Conservation (phyloP, 495 filamentous ascomycete species). For the Acidomyces sp. region DNA sequence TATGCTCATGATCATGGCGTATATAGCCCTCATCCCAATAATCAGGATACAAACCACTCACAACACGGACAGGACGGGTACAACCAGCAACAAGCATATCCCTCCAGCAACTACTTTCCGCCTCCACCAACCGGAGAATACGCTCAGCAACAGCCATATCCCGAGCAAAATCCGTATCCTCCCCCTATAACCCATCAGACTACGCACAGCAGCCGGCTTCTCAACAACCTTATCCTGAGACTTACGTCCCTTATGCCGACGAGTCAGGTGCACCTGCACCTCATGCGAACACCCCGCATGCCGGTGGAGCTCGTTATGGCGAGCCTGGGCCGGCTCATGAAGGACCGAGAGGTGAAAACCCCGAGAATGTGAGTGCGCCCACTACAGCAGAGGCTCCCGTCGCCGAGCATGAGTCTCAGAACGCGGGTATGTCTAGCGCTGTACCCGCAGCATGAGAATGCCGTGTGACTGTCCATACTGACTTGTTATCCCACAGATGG, state of each 20-base stretch:
- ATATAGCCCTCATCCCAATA: conserved; percentile 4
- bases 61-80: conserved; percentile 32
- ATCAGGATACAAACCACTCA: conserved; percentile 27
- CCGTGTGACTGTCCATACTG: not conserved
- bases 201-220: conserved; percentile 17
- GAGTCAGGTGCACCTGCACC: conserved; percentile 7
- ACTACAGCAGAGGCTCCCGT: conserved; percentile 3
- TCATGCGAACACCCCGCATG: conserved; percentile 10
- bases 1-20: conserved; percentile 7
- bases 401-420: conserved; percentile 6
- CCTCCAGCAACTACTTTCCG: conserved; percentile 30
- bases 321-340: conserved; percentile 4
- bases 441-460: conserved; percentile 10
- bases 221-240: conserved; percentile 7
- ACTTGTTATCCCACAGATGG: conserved; percentile 8
- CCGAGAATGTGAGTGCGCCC: conserved; percentile 31
- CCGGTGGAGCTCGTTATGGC: conserved; percentile 7
- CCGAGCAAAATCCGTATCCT: conserved; percentile 18
- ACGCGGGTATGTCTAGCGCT: conserved; percentile 18
- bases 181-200: conserved; percentile 34
- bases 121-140: conserved; percentile 29
- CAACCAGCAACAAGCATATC: conserved; percentile 25
- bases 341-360: conserved; percentile 17
- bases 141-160: conserved; percentile 6
- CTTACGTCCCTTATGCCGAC: conserved; percentile 7